Evolutionary conservation across 2,329 filamentous ascomycete species (phyloP).

Genomic region (Penicillium sp.): DNA sequence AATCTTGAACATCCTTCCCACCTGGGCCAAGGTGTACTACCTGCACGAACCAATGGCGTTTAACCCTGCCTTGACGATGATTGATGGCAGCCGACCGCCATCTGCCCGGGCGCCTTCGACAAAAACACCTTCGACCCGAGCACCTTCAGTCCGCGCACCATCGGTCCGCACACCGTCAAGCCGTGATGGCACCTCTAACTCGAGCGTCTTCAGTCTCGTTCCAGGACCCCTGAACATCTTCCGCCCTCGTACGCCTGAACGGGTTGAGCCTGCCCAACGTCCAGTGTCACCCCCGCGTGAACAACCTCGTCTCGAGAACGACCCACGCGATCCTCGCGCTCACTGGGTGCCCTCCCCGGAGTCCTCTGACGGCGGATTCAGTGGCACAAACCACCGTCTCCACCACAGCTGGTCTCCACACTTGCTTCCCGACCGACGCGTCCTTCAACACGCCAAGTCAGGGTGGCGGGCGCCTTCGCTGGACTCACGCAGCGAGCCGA

Average conservation of each 20-base stretch:
- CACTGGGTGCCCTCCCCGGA: constrained; percentile 43
- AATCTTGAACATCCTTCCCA: constrained; percentile 46
- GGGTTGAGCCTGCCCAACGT: constrained; percentile 3
- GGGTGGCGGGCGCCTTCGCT: constrained; percentile 72
- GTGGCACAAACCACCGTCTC: constrained; percentile 44
- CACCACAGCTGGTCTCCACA: constrained; percentile 73
- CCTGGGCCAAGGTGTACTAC: constrained; percentile 67
- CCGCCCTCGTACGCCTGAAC: constrained; percentile 18
- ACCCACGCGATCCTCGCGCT: constrained; percentile 44
- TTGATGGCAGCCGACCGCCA: constrained; percentile 31
- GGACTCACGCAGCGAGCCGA: constrained; percentile 63
- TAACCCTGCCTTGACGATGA: constrained; percentile 44
- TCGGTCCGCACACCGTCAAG: constrained; percentile 21
- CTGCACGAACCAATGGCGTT: constrained; percentile 62
- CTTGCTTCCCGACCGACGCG: constrained; percentile 63
- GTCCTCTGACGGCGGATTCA: constrained; percentile 18
- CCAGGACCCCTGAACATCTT: constrained; percentile 32
- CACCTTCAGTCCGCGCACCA: constrained; percentile 31
- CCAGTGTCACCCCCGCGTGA: constrained; percentile 7
- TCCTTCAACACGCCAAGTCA: constrained; percentile 57
- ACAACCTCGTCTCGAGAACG: constrained; percentile 27
- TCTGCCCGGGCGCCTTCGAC: constrained; percentile 16
- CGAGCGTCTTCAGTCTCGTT: constrained; percentile 32
- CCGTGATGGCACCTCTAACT: constrained; percentile 33
- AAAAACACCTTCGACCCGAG: constrained; percentile 33